Percentiles rank a stretch among this genome's conserved stretches.
phyloP scores from a whole-genome alignment of 2,329 filamentous ascomycete species.

The Colletotrichum lini region DNA sequence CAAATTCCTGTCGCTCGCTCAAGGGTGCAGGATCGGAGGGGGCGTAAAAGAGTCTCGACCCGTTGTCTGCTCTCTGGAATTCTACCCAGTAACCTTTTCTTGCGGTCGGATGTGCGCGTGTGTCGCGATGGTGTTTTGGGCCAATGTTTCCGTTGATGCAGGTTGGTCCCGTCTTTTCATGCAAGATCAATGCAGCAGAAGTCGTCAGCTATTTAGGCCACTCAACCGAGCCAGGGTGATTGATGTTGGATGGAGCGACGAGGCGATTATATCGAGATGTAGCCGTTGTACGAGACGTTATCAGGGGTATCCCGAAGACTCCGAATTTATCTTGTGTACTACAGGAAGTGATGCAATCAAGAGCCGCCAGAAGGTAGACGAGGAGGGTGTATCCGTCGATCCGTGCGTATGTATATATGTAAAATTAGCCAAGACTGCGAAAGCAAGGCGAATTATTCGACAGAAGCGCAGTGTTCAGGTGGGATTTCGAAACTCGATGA shows the following conservation, averaged over 20 bases:
- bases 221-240: not conserved
- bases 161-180: constrained; percentile 25
- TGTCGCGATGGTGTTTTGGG: constrained; percentile 42
- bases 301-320: not conserved
- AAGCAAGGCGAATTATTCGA: constrained; percentile 29
- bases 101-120: constrained; percentile 32
- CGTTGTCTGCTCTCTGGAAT: not conserved
- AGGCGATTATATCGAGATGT: constrained; percentile 1
- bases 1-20: constrained; percentile 4
- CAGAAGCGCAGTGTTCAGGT: constrained; percentile 24
- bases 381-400: not conserved
- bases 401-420: not conserved
- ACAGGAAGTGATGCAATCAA: not conserved
- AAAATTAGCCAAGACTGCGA: not conserved
- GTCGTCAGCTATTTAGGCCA: not conserved
- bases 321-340: not conserved
- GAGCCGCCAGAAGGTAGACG: not conserved
- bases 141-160: constrained; percentile 38
- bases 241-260: not conserved
- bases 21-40: not conserved
- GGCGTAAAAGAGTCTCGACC: constrained; percentile 3
- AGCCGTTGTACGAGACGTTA: not conserved
- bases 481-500: constrained; percentile 39
- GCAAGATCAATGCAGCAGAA: constrained; percentile 19
- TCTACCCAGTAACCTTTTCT: not conserved